Evolutionary conservation across 2,329 filamentous ascomycete genomes (phyloP), one percentile per base, ranked within the genome.

Genomic region (Trichophyton simii): DNA sequence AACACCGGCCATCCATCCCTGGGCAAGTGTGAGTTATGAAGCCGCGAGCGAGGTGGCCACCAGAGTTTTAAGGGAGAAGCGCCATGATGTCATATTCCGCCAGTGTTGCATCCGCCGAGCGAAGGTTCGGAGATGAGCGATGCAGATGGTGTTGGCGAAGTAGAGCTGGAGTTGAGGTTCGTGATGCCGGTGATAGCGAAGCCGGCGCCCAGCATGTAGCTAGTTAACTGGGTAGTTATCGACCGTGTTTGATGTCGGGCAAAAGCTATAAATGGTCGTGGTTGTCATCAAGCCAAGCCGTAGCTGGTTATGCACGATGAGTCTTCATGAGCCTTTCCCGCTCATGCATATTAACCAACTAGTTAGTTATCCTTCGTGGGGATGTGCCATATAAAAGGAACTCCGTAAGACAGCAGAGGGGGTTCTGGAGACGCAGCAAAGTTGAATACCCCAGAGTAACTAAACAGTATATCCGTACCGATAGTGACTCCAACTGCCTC

Each of bases 91-190:
- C 44, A 48, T 48, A 3, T 48, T 48, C 44, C 20, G n/a, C 44
- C 11, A 22, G 44, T 25, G n/a, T 48, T 46, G 15, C 42, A 46
- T 46, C 42, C n/a, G 42, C 42, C 15, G 11, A n/a, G 42, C 13
- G 11, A 46, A 5, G 28, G 6, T 18, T 22, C 44, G 44, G 44
- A 48, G 44, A 48, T 48, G 44, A 48, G 44, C 44, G 44, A 70
- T 50, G 34, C 8, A 3, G 34, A 36, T 2, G 34, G 34, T 9
- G 34, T 36, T 36, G 34, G 34, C 34, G 9, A 36, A 9, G 34
- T 9, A 11, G 8, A 36, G 34, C 34, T 36, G 8, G 34, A 36
- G 9, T 36, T 11, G 34, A 36, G 11, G 34, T 36, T 36, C 8
- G 11, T 11, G 34, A 11, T 36, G 34, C 8, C 11, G 8, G 9